A percentile compares a stretch with the other conserved stretches of the same genome.
Conservation (phyloP, 2,329 filamentous ascomycete species). For the Amphichorda felina region DNA sequence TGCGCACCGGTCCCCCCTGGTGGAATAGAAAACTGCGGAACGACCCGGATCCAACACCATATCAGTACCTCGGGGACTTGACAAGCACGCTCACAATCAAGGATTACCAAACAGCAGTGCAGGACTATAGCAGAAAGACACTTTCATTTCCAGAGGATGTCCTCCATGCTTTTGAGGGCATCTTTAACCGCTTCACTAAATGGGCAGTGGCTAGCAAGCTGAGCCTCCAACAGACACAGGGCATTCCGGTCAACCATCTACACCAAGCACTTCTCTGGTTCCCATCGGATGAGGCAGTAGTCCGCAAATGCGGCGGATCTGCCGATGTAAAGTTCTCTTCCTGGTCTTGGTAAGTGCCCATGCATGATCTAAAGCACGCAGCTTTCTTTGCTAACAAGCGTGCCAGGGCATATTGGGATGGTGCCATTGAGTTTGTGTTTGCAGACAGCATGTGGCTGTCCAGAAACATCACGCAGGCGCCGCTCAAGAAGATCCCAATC, state of each 20-base stretch:
- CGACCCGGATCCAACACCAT: conserved; percentile 5
- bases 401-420: conserved; percentile 5
- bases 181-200: conserved; percentile 5
- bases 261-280: conserved; percentile 5
- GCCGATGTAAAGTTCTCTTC: conserved; percentile 1
- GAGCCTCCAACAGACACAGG: conserved; percentile 6
- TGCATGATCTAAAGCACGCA: background rate
- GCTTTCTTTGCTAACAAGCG: background rate
- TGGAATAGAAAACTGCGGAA: conserved; percentile 6
- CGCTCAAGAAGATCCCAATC: conserved; percentile 4
- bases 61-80: conserved; percentile 5
- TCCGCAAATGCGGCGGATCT: background rate
- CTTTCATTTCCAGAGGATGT: conserved; percentile 5
- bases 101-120: conserved; percentile 5
- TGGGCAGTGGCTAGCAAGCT: background rate
- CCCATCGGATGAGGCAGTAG: conserved; percentile 2
- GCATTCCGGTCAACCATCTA: conserved; percentile 5
- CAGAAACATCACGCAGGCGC: conserved; percentile 6
- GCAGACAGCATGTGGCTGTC: conserved; percentile 6
- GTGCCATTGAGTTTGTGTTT: conserved; percentile 7
- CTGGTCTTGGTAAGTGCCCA: conserved; percentile 5
- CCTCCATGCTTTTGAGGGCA: conserved; percentile 4
- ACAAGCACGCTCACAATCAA: conserved; percentile 1
- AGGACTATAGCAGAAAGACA: conserved; percentile 4
- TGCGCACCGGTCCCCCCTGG: conserved; percentile 6